Percentiles rank a stretch among this genome's conserved stretches.
phyloP scores from a whole-genome alignment of 495 filamentous ascomycete species.

The Pseudevernia furfuracea region DNA sequence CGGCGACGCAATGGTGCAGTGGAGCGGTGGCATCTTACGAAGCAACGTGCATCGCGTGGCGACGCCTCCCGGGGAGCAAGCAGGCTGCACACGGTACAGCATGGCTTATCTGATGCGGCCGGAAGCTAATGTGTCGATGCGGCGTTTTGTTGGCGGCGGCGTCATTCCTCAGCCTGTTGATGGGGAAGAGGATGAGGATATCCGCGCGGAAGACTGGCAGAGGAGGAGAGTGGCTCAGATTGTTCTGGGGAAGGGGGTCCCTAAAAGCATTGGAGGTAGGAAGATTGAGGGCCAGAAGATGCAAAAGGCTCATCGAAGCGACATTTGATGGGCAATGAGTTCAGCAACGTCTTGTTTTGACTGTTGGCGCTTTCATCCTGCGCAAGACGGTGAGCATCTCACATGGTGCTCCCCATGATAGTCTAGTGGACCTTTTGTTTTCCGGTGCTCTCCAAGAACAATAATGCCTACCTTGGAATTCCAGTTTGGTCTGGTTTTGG shows the following conservation, averaged over 20 bases:
- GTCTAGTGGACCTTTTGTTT: too few species aligned
- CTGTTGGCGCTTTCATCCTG: too few species aligned
- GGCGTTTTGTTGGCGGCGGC: not conserved
- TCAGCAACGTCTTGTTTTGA: too few species aligned
- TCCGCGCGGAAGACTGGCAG: conserved; percentile 26
- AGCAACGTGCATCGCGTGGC: conserved; percentile 31
- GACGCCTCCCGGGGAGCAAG: conserved; percentile 17
- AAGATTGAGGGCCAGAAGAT: not conserved
- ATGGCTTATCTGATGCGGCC: conserved; percentile 18
- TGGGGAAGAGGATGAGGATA: conserved; percentile 17
- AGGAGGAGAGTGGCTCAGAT: not conserved
- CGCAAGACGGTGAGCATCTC: too few species aligned
- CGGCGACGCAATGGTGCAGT: conserved; percentile 32
- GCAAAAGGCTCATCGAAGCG: too few species aligned
- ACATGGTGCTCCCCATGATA: too few species aligned
- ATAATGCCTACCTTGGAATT: too few species aligned
- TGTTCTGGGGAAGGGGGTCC: not conserved
- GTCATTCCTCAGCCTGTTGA: not conserved
- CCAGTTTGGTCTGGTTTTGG: too few species aligned
- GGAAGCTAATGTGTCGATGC: conserved; percentile 20
- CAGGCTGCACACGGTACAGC: conserved; percentile 20
- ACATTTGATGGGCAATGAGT: too few species aligned
- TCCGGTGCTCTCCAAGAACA: too few species aligned
- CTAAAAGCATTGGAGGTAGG: not conserved
- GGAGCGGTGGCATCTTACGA: conserved; percentile 29